Percentiles rank a stretch among this genome's conserved stretches.
Conservation (phyloP, 1,284 basidiomycete species). For the Heliocybe sulcata region DNA sequence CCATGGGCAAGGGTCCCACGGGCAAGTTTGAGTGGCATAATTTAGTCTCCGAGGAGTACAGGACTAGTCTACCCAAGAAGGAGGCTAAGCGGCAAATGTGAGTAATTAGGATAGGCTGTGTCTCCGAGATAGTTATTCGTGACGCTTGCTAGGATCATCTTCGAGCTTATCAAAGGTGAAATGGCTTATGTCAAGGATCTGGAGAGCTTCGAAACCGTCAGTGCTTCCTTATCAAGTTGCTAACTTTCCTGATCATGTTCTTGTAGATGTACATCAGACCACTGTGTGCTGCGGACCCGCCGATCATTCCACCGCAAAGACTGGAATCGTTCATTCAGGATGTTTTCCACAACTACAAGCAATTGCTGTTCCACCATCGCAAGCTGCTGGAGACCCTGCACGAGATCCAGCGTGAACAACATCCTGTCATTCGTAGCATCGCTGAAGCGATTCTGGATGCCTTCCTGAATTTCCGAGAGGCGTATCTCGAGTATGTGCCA, state of each 20-base stretch:
- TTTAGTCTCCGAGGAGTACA: conserved; percentile 65
- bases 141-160: conserved; percentile 64
- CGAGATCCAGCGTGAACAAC: conserved; percentile 85
- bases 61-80: conserved; percentile 59
- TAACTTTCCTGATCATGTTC: neutral
- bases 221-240: conserved; percentile 14
- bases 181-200: conserved; percentile 94
- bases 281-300: conserved; percentile 64
- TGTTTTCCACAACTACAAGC: conserved; percentile 89
- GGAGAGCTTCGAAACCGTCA: conserved; percentile 76
- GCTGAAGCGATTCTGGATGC: conserved; percentile 86
- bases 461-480: conserved; percentile 87
- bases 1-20: conserved; percentile 72
- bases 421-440: conserved; percentile 78
- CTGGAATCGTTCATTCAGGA: conserved; percentile 79
- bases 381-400: conserved; percentile 76
- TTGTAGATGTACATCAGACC: conserved; percentile 71
- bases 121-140: conserved; percentile 3
- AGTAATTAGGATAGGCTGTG: conserved; percentile 22
- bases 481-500: conserved; percentile 89
- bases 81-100: conserved; percentile 87
- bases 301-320: conserved; percentile 69
- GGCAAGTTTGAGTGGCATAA: conserved; percentile 86
- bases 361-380: conserved; percentile 71
- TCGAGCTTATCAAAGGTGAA: conserved; percentile 94